These are phyloP conservation scores for Bruguiera parviflora DNA, from an alignment of 345 rosid genomes.

Conservation along the genomic window DNA sequence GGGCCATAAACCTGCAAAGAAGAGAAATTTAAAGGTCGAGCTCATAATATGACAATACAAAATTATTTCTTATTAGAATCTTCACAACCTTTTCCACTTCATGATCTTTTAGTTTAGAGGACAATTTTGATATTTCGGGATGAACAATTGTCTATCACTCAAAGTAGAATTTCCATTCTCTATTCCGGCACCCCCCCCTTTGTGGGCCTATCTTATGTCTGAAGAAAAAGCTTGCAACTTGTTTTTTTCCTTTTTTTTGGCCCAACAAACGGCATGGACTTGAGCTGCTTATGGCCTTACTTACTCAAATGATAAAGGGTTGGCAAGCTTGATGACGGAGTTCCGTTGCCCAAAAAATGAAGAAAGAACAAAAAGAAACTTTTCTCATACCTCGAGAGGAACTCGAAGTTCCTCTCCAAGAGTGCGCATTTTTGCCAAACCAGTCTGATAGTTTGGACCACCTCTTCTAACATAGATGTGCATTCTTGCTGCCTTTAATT, in stretches of 20 bases:
- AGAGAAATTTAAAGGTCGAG: neutral
- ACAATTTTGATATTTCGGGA: too few relatives aligned
- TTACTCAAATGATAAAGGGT: neutral
- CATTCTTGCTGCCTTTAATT: slow-evolving; percentile 88
- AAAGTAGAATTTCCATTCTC: too few relatives aligned
- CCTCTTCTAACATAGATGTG: slow-evolving; percentile 93
- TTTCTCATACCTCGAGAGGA: slow-evolving; percentile 67
- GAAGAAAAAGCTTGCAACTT: neutral
- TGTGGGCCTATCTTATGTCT: too few relatives aligned
- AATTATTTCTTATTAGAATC: neutral
- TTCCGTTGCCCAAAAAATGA: neutral
- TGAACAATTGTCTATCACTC: too few relatives aligned
- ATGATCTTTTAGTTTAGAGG: too few relatives aligned
- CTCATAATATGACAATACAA: neutral
- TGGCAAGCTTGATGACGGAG: neutral
- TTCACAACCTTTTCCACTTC: neutral
- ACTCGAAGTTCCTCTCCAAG: slow-evolving; percentile 81
- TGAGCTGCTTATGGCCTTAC: neutral
- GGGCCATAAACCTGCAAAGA: slow-evolving; percentile 77
- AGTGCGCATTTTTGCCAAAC: slow-evolving; percentile 76
- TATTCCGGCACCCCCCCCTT: too few relatives aligned
- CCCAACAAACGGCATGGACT: neutral
- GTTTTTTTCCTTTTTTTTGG: neutral
- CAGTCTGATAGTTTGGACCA: slow-evolving; percentile 91
- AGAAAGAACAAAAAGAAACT: neutral